Percentiles rank a stretch among this genome's conserved stretches.
phyloP scores from a whole-genome alignment of 2,329 filamentous ascomycete genomes.

The Epichloe glyceriae region DNA sequence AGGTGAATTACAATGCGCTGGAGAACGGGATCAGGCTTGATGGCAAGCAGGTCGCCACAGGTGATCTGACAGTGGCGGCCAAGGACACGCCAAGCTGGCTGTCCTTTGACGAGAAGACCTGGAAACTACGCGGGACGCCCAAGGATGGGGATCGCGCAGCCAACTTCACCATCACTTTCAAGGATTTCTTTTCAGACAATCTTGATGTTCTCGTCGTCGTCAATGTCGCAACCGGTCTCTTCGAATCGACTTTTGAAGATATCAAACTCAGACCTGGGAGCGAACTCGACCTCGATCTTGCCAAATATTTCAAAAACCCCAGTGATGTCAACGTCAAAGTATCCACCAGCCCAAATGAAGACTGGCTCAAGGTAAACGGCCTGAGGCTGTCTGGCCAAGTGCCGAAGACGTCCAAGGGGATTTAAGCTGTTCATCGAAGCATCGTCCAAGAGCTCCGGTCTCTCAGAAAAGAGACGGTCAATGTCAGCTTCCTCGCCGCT shows the following conservation, averaged over 20 bases:
- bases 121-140: constrained; percentile 52
- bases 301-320: constrained; percentile 27
- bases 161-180: constrained; percentile 50
- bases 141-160: constrained; percentile 43
- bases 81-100: constrained; percentile 55
- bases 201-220: constrained; percentile 40
- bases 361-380: constrained; percentile 31
- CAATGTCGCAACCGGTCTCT: constrained; percentile 25
- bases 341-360: constrained; percentile 19
- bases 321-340: constrained; percentile 25
- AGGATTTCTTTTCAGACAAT: constrained; percentile 44
- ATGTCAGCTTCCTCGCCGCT: constrained; percentile 20
- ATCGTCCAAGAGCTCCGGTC: constrained; percentile 19
- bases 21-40: constrained; percentile 43
- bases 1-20: constrained; percentile 40
- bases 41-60: constrained; percentile 31
- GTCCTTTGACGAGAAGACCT: constrained; percentile 45
- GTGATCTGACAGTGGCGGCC: constrained; percentile 39
- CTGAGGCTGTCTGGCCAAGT: constrained; percentile 28
- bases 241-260: constrained; percentile 25
- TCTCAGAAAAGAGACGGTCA: constrained; percentile 24
- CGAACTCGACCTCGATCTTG: constrained; percentile 29
- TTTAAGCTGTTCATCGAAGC: constrained; percentile 20
- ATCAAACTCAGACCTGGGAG: constrained; percentile 28
- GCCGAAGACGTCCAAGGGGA: constrained; percentile 22